These are phyloP conservation scores for Phytopythium aichiense DNA, from an alignment of 352 stramenopile species.

Conservation along the genomic window DNA sequence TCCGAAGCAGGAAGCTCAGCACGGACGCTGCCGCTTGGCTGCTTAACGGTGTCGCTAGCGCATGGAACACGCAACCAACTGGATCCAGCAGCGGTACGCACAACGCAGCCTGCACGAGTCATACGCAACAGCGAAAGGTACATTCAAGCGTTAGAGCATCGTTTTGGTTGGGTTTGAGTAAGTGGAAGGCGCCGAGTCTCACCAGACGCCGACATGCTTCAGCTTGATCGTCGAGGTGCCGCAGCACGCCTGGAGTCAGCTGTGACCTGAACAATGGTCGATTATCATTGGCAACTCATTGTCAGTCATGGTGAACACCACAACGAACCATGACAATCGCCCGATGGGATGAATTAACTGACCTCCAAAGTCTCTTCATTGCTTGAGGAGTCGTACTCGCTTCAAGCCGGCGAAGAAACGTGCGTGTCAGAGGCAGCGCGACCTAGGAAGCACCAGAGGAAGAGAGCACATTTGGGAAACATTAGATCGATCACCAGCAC, in stretches of 20 bases:
- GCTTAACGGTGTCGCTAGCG: not conserved
- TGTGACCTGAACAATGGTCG: not conserved
- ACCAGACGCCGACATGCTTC: not conserved
- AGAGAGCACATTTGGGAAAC: not conserved
- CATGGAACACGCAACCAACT: not conserved
- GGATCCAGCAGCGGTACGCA: constrained; percentile 4
- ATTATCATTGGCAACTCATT: constrained; percentile 2
- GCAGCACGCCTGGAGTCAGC: not conserved
- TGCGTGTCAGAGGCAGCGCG: not conserved
- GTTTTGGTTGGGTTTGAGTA: not conserved
- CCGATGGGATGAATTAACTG: not conserved
- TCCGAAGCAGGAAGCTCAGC: not conserved
- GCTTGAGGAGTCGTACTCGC: not conserved
- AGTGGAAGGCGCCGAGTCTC: not conserved
- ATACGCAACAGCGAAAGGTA: not conserved
- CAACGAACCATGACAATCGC: too few species aligned
- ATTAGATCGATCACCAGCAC: not conserved
- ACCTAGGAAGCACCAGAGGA: not conserved
- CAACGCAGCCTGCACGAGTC: not conserved
- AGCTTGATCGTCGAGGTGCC: not conserved
- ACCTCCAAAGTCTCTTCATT: not conserved
- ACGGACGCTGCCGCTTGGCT: not conserved
- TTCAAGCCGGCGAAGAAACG: not conserved
- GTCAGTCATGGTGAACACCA: not conserved
- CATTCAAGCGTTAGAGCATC: not conserved